A percentile compares a stretch with the other conserved stretches of the same genome.
phyloP scores from a whole-genome alignment of 2,329 filamentous ascomycete genomes.

The Xylaria multiplex region DNA sequence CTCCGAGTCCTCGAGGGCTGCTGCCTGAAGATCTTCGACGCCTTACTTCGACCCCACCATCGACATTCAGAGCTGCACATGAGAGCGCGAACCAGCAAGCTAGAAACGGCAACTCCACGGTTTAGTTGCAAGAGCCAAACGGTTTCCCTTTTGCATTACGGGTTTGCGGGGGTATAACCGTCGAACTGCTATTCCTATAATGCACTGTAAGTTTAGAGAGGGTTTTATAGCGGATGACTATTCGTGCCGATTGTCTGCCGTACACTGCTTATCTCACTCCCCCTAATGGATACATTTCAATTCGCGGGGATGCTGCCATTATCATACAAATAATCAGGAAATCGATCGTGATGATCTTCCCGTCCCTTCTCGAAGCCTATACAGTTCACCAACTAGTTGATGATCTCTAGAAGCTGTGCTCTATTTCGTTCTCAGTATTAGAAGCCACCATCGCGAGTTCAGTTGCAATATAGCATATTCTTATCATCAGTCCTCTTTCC shows the following conservation, averaged over 20 bases:
- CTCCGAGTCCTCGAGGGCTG: slow-evolving; percentile 18
- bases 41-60: slow-evolving; percentile 12
- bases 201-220: background rate
- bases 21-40: slow-evolving; percentile 25
- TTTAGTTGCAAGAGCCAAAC: background rate
- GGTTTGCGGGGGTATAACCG: background rate
- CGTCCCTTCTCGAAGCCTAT: background rate
- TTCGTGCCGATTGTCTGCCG: background rate
- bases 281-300: background rate
- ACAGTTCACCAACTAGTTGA: background rate
- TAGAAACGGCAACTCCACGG: slow-evolving; percentile 26
- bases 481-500: background rate
- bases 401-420: background rate
- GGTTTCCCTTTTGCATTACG: background rate
- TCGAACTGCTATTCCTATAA: background rate
- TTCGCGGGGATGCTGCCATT: background rate
- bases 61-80: background rate
- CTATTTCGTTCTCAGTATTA: background rate
- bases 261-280: background rate
- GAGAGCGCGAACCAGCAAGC: slow-evolving; percentile 26
- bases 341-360: background rate
- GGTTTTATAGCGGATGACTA: background rate
- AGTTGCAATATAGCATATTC: background rate
- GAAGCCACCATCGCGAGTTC: background rate
- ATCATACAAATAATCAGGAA: background rate